Evolutionary conservation across 2,329 filamentous ascomycete genomes (phyloP), one percentile per base, ranked within the genome.

Genomic region (Emmonsiellopsis sp.): DNA sequence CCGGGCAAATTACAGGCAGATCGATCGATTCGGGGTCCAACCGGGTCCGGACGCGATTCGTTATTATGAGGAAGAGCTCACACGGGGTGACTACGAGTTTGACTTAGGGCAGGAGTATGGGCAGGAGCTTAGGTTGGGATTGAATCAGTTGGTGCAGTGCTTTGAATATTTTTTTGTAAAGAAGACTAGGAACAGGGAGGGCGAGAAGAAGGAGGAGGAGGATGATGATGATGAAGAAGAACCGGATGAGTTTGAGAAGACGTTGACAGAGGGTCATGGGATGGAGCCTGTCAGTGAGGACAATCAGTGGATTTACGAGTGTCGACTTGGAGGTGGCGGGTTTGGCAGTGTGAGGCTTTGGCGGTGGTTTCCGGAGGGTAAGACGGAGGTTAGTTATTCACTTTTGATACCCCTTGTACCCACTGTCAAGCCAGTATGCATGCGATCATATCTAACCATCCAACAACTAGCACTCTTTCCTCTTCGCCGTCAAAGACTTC

Each of bases 401-500:
- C 3, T 26, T 26, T 26, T 5, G 20, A 3, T 26, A 26, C 20
- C 20, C 20, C 20, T 26, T 26, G 20, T 26, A 26, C 20, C 5
- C 3, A 26, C 20, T 26, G 5, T 26, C 20, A 26, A 26, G 20
- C 5, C 5, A 7, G 26, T 43, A 43, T 43, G 26, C 26, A 43
- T 16, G 15, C 10, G 13, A 20, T 43, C 16, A 7, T 30, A 30
- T 30, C 11, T 26, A 11, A 8, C 7, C 30, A 15, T 16, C n/a
- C 13, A 3, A 20, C n/a, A 10, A 10, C 13, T 20, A 56, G 51
- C 31, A 43, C 30, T 51, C 54, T 4, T 44, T 55, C 15, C 13
- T 45, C 10, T 55, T 55, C 32, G 54, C 54, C 8, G 42, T 53
- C 50, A 55, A 55, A 41, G 54, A 55, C 31, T 26, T 45, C 4